Conservation (phyloP, 2,329 filamentous ascomycete species). For the Aspergillus tubingensis region DNA sequence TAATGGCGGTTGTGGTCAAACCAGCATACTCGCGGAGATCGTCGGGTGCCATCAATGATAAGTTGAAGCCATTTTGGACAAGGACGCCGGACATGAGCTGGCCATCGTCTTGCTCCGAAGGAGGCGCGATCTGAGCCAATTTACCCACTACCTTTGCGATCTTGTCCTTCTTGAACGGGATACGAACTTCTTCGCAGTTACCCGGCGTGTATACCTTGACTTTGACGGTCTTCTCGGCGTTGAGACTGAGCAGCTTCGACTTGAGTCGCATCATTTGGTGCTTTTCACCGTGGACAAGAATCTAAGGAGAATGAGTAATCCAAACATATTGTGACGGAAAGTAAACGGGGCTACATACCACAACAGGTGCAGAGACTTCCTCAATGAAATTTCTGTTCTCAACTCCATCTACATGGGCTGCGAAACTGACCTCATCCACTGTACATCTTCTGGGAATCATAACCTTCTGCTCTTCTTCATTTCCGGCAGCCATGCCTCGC, state of each 20-base stretch:
- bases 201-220: constrained; percentile 91
- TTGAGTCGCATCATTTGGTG: constrained; percentile 98
- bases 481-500: constrained; percentile 62
- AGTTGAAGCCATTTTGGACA: constrained; percentile 96
- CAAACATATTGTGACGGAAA: background rate
- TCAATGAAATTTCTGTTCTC: constrained; percentile 98
- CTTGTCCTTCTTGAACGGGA: constrained; percentile 95
- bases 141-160: constrained; percentile 94
- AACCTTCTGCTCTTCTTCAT: constrained; percentile 75
- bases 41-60: constrained; percentile 94
- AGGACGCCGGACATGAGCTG: constrained; percentile 83
- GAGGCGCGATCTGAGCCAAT: constrained; percentile 77
- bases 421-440: constrained; percentile 92
- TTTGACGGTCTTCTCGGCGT: constrained; percentile 75
- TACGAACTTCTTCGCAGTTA: constrained; percentile 92
- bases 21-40: constrained; percentile 95
- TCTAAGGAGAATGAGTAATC: constrained; percentile 53
- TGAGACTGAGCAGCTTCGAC: constrained; percentile 90
- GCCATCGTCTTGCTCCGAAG: constrained; percentile 50
- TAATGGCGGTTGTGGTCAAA: constrained; percentile 91
- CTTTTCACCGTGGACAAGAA: constrained; percentile 94
- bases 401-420: constrained; percentile 91
- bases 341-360: constrained; percentile 63
- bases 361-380: constrained; percentile 85
- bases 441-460: constrained; percentile 92